Percentiles rank a stretch among this genome's conserved stretches.
These are phyloP conservation scores for Ophioceras dolichostomum DNA, from an alignment of 2,329 filamentous ascomycete species.

Conservation along the genomic window DNA sequence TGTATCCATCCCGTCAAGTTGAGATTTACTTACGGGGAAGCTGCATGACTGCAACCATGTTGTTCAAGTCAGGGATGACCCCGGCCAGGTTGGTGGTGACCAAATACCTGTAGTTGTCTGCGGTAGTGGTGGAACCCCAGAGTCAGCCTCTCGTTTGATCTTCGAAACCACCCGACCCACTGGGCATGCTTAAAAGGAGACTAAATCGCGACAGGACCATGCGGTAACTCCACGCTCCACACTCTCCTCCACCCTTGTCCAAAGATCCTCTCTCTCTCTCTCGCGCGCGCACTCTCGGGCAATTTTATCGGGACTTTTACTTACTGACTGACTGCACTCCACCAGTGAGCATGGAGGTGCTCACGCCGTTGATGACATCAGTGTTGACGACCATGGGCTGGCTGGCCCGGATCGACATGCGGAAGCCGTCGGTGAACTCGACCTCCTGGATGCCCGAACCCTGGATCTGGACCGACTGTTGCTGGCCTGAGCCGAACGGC, in stretches of 20 bases:
- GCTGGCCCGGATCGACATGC: background rate
- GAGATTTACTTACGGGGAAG: constrained; percentile 1
- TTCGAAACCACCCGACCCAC: no score
- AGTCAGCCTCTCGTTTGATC: background rate
- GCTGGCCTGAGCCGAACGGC: background rate
- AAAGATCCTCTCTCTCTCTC: no score
- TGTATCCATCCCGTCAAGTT: no score
- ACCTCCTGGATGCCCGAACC: constrained; percentile 2
- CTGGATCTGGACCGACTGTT: constrained; percentile 1
- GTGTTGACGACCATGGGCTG: constrained; percentile 1
- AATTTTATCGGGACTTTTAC: no score
- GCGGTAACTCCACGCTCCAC: no score
- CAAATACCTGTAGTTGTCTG: constrained; percentile 2
- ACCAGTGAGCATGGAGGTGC: background rate
- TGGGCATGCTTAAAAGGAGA: no score
- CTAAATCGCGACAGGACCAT: no score
- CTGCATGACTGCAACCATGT: constrained; percentile 3
- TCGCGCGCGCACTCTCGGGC: no score
- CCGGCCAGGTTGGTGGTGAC: constrained; percentile 1
- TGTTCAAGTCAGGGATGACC: background rate
- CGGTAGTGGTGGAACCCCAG: background rate
- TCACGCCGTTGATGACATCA: constrained; percentile 1
- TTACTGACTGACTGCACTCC: constrained; percentile 1
- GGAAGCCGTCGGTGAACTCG: constrained; percentile 2
- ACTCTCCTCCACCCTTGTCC: no score